phyloP scores from a whole-genome alignment of 306 rosid species.

The Morella rubra region DNA sequence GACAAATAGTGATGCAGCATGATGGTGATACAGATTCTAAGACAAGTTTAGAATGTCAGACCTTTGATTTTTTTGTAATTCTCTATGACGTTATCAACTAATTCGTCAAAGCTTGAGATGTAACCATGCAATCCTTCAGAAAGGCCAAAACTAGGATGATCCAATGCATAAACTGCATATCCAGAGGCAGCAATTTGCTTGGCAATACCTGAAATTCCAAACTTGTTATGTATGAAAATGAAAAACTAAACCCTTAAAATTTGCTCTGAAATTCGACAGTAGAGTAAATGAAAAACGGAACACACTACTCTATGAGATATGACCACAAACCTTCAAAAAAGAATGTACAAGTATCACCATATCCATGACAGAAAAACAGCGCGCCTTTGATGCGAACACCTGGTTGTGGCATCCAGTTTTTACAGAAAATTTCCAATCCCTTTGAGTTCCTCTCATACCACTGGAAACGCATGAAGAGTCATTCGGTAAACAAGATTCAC shows the following conservation, averaged over 20 bases:
- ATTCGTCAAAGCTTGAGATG: conserved; percentile 62
- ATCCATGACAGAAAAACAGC: conserved; percentile 89
- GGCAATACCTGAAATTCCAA: conserved; percentile 64
- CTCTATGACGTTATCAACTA: conserved; percentile 71
- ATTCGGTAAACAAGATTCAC: background rate
- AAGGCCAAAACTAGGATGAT: conserved; percentile 86
- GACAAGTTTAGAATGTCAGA: conserved; percentile 21
- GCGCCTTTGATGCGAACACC: conserved; percentile 61
- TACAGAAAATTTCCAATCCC: conserved; percentile 82
- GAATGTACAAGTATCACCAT: conserved; percentile 95
- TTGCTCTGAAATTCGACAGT: background rate
- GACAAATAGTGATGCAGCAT: background rate
- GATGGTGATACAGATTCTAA: background rate
- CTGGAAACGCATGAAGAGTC: conserved; percentile 25
- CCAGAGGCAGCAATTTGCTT: conserved; percentile 75
- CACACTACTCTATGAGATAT: background rate
- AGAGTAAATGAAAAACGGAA: background rate
- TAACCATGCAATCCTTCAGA: conserved; percentile 91
- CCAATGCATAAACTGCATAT: conserved; percentile 77
- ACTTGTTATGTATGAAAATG: background rate
- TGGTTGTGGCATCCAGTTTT: conserved; percentile 73
- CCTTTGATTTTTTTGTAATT: conserved; percentile 65
- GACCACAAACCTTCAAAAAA: conserved; percentile 81
- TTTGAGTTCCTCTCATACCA: conserved; percentile 80
- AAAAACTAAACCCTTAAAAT: background rate